Percentiles rank a stretch among this genome's conserved stretches.
Evolutionary conservation across 73 alveolate species (phyloP).

Genomic region (Tetrahymena elliotti): DNA sequence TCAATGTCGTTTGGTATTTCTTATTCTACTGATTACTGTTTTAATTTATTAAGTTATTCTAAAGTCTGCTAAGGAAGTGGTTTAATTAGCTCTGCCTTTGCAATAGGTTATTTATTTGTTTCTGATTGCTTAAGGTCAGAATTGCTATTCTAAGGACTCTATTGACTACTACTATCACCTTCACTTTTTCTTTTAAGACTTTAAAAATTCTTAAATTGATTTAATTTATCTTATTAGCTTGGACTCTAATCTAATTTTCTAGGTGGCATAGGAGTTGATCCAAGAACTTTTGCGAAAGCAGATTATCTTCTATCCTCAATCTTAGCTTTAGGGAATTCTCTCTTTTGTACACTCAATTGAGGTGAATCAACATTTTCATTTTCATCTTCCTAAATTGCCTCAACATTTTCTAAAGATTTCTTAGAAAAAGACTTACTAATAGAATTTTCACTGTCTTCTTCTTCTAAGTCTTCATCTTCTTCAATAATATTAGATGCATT

Average conservation of each 20-base stretch:
- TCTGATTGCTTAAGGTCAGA: no score
- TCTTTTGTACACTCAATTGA: neutral
- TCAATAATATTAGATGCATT: neutral
- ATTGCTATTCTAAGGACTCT: no score
- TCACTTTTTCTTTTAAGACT: neutral
- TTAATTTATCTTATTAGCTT: neutral
- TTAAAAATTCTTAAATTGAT: neutral
- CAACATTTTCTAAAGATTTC: neutral
- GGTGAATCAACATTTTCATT: neutral
- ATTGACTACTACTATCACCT: no score
- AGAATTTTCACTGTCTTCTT: neutral
- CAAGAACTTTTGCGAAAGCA: neutral
- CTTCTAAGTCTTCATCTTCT: neutral
- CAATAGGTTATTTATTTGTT: no score
- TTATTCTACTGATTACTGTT: neutral
- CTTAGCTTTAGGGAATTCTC: neutral
- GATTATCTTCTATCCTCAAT: neutral
- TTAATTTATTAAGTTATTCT: no score
- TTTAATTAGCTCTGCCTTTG: no score
- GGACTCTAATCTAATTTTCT: neutral
- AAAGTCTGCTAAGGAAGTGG: neutral
- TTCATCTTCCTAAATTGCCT: neutral
- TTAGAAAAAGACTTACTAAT: neutral
- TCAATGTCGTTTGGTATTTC: neutral
- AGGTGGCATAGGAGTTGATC: neutral